Evolutionary conservation across 2,329 filamentous ascomycete species (phyloP).

Genomic region (Pseudocercospora eumusae): DNA sequence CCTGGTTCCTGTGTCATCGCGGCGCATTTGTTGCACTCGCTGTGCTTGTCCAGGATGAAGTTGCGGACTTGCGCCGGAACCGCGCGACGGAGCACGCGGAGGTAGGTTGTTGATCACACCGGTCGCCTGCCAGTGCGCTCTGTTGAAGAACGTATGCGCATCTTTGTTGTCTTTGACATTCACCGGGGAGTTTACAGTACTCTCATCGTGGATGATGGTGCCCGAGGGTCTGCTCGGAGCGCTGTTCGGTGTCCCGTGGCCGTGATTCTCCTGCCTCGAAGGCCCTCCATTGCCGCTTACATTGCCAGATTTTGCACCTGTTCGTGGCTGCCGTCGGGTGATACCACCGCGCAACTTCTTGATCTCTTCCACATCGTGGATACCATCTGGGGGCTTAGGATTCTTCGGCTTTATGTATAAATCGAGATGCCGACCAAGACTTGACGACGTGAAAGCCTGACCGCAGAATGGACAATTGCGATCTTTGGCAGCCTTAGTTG

Average conservation of each 20-base stretch:
- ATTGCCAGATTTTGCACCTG: constrained; percentile 30
- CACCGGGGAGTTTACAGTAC: constrained; percentile 28
- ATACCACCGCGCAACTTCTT: constrained; percentile 79
- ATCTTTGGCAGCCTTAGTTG: constrained; percentile 67
- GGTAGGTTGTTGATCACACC: constrained; percentile 77
- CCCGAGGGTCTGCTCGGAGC: background rate
- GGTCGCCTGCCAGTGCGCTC: constrained; percentile 72
- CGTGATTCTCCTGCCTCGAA: constrained; percentile 11
- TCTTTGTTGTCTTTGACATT: constrained; percentile 21
- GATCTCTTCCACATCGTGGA: constrained; percentile 90
- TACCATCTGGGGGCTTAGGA: constrained; percentile 79
- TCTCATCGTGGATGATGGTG: constrained; percentile 9
- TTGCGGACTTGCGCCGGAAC: constrained; percentile 23
- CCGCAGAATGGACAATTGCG: constrained; percentile 84
- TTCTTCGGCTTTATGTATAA: constrained; percentile 94
- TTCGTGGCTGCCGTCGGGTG: constrained; percentile 79
- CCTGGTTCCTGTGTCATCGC: constrained; percentile 30
- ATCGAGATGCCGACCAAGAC: constrained; percentile 88
- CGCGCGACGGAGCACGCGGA: constrained; percentile 32
- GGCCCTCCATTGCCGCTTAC: constrained; percentile 15
- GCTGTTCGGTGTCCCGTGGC: constrained; percentile 8
- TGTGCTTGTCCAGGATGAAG: constrained; percentile 32
- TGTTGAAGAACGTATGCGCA: constrained; percentile 52
- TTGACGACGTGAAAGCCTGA: constrained; percentile 90
- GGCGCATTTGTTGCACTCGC: constrained; percentile 35